Evolutionary conservation across 2,329 filamentous ascomycete genomes (phyloP).

Genomic region (Neofusicoccum kwambonambiense): DNA sequence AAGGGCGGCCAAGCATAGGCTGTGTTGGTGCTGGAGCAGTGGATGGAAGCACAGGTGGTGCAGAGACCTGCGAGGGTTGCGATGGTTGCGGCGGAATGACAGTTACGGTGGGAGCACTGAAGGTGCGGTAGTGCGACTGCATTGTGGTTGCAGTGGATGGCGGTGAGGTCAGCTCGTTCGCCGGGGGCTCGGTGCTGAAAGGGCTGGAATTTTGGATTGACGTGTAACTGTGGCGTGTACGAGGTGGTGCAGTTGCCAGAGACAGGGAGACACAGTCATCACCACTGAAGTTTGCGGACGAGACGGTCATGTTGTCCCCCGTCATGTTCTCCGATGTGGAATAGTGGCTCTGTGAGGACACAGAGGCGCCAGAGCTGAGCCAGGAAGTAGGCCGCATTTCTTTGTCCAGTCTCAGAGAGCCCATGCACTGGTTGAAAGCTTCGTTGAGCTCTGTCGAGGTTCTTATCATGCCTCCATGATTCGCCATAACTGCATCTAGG

Average conservation of each 20-base stretch:
- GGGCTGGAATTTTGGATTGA: constrained; percentile 12
- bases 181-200: background rate
- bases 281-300: background rate
- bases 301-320: constrained; percentile 1
- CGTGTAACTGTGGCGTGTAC: constrained; percentile 17
- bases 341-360: constrained; percentile 4
- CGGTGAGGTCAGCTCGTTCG: constrained; percentile 3
- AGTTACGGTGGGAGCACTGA: constrained; percentile 5
- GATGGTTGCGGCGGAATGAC: constrained; percentile 6
- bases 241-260: background rate
- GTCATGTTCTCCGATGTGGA: constrained; percentile 8
- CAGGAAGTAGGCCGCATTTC: background rate
- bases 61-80: background rate
- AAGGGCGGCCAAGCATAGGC: constrained; percentile 30
- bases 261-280: background rate
- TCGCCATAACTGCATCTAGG: background rate
- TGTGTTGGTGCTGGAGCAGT: background rate
- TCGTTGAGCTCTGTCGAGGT: background rate
- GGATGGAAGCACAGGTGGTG: constrained; percentile 31
- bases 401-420: background rate
- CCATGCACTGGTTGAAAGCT: constrained; percentile 12
- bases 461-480: background rate
- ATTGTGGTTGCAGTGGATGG: background rate
- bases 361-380: background rate
- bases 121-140: constrained; percentile 1